Evolutionary conservation across 352 stramenopile species (phyloP).

Genomic region (Pythium oligandrum): DNA sequence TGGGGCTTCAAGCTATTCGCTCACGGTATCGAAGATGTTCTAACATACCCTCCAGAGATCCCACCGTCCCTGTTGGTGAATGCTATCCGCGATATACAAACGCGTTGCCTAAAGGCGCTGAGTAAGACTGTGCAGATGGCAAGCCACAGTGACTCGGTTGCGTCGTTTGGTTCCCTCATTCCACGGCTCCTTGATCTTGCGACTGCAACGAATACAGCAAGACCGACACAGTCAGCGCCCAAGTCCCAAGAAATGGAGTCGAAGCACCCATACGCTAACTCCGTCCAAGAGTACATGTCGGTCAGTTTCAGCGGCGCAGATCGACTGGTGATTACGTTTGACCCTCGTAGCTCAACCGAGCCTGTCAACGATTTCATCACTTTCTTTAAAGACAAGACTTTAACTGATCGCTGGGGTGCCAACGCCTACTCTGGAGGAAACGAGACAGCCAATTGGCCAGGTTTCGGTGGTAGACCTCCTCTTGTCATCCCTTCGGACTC

Average conservation of each 20-base stretch:
- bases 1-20: slow-evolving; percentile 84
- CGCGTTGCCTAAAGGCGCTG: slow-evolving; percentile 41
- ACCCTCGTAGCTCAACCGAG: slow-evolving; percentile 58
- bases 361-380: slow-evolving; percentile 74
- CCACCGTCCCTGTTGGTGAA: slow-evolving; percentile 34
- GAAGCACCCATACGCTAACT: slow-evolving; percentile 82
- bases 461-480: slow-evolving; percentile 39
- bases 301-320: slow-evolving; percentile 70
- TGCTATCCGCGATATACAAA: slow-evolving; percentile 48
- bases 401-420: slow-evolving; percentile 56
- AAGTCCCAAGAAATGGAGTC: slow-evolving; percentile 76
- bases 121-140: not conserved
- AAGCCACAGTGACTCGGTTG: not conserved
- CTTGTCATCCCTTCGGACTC: slow-evolving; percentile 74
- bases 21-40: slow-evolving; percentile 51
- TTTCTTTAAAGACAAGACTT: slow-evolving; percentile 81
- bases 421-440: slow-evolving; percentile 65
- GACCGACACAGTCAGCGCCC: slow-evolving; percentile 40
- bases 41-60: slow-evolving; percentile 47
- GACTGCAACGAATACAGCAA: slow-evolving; percentile 33
- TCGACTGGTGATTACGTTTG: slow-evolving; percentile 66
- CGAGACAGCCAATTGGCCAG: slow-evolving; percentile 78
- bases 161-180: slow-evolving; percentile 22
- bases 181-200: slow-evolving; percentile 36
- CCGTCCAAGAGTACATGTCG: slow-evolving; percentile 72